Evolutionary conservation across 768 basidiomycete genomes (phyloP).

Genomic region (Auricularia heimuer): DNA sequence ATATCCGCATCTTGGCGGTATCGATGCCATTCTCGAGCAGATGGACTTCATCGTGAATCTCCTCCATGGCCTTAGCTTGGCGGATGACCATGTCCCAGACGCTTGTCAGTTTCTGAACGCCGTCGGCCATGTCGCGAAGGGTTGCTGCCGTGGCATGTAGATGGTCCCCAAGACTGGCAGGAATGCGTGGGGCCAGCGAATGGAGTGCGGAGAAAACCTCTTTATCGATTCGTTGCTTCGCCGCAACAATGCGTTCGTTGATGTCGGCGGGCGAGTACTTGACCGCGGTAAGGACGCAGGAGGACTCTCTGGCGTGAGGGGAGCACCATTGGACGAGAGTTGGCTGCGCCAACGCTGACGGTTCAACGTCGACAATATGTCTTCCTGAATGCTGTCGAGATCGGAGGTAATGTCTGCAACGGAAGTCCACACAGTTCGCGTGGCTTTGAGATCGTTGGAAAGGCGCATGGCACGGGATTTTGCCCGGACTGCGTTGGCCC

Average conservation of each 20-base stretch:
- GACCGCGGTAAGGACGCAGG: not conserved
- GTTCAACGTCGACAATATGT: not conserved
- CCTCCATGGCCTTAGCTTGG: constrained; percentile 49
- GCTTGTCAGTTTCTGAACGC: not conserved
- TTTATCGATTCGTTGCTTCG: not conserved
- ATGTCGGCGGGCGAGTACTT: not conserved
- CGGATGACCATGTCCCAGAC: constrained; percentile 44
- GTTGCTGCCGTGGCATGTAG: not conserved
- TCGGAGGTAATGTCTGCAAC: not conserved
- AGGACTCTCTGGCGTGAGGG: not conserved
- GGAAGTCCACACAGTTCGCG: not conserved
- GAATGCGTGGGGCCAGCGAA: not conserved
- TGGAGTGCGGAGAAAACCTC: not conserved
- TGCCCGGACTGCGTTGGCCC: not conserved
- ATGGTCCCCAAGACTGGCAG: not conserved
- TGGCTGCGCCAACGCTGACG: not conserved
- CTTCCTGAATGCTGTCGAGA: not conserved
- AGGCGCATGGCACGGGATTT: not conserved
- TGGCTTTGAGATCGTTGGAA: not conserved
- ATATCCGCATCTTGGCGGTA: constrained; percentile 41
- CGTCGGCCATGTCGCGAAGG: constrained; percentile 5
- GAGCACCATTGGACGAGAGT: not conserved
- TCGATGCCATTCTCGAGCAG: constrained; percentile 51
- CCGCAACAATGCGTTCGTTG: not conserved
- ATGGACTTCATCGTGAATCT: constrained; percentile 50